Evolutionary conservation across 2,329 filamentous ascomycete genomes (phyloP), one percentile per base, ranked within the genome.

Genomic region (Dothiorella sarmentorum): DNA sequence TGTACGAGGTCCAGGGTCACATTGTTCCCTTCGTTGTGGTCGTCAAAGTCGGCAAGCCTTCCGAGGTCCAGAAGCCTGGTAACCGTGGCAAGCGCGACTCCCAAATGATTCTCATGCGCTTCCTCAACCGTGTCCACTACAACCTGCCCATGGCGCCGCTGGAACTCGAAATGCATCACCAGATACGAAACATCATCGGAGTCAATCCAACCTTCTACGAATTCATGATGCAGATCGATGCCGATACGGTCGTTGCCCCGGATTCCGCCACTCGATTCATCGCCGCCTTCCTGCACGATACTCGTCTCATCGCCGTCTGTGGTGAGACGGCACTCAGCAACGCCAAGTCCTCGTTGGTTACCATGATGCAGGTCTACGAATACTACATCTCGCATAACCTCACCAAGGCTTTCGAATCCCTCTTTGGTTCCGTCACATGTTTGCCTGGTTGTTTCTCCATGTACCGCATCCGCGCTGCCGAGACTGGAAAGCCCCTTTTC

Each of bases 281-380:
- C 38, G 85, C 94, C 9, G 82, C 91, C 4, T 97, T 97, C 80
- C 75, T 97, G 42, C 85, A 94, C 68, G 94, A 99, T 71, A 96
- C 92, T 24, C 87, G 90, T 58, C 80, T 97, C n/a, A 93, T 97
- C 68, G 94, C 89, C 58, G 85, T 94, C 49, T 99, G 94, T 69
- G 94, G 94, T 76, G 94, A 99, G 76, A 99, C 94, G 0, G 89
- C 89, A 15, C 81, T 99, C 47, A 92, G 88, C 63, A 99, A 99
- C 71, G 89, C 91, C 61, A 97, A 97, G 74, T 83, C 88, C 6
- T 97, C 93, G 1, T 91, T 95, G 69, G 85, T 96, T 65, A 99
- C 94, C 53, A 97, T 97, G 93, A 99, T 99, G 72, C 94, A 99
- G 76, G 93, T 99, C 31, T 99, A 97, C 80, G 93, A 99, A 76